These are phyloP conservation scores for Pugionium cornutum DNA, from an alignment of 345 rosid genomes.

Conservation along the genomic window DNA sequence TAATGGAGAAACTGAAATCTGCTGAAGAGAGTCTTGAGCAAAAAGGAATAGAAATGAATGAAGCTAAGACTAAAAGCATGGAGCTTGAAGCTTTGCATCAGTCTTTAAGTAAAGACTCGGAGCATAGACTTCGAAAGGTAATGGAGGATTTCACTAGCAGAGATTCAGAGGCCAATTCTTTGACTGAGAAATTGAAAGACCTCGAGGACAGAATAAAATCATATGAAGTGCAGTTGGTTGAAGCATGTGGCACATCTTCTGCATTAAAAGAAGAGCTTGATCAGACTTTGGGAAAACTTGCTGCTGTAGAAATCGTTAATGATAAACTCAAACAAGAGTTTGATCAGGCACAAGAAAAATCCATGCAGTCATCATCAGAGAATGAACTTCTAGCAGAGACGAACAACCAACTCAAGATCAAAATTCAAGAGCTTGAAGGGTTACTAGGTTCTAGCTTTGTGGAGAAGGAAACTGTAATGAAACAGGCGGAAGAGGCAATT, in stretches of 20 bases:
- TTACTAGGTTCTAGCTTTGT: constrained; percentile 53
- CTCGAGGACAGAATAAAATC: constrained; percentile 61
- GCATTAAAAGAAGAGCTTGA: constrained; percentile 73
- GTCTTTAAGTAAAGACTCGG: constrained; percentile 64
- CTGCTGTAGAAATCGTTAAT: constrained; percentile 57
- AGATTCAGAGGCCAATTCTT: constrained; percentile 73
- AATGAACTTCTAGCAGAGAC: constrained; percentile 69
- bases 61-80: constrained; percentile 51
- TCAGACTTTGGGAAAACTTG: constrained; percentile 50
- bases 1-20: constrained; percentile 68
- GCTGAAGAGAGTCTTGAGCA: constrained; percentile 69
- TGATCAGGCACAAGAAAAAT: constrained; percentile 59
- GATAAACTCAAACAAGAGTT: constrained; percentile 66
- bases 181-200: constrained; percentile 58
- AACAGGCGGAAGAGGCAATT: constrained; percentile 57
- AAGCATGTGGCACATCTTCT: constrained; percentile 54
- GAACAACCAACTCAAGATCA: constrained; percentile 74
- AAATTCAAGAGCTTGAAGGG: constrained; percentile 76
- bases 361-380: constrained; percentile 59
- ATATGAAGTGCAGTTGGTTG: constrained; percentile 65
- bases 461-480: constrained; percentile 67
- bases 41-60: constrained; percentile 58
- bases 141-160: constrained; percentile 56
- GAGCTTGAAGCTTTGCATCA: constrained; percentile 69
- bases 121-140: constrained; percentile 61